phyloP scores from a whole-genome alignment of 306 rosid species.

The Sechiopsis laciniata region DNA sequence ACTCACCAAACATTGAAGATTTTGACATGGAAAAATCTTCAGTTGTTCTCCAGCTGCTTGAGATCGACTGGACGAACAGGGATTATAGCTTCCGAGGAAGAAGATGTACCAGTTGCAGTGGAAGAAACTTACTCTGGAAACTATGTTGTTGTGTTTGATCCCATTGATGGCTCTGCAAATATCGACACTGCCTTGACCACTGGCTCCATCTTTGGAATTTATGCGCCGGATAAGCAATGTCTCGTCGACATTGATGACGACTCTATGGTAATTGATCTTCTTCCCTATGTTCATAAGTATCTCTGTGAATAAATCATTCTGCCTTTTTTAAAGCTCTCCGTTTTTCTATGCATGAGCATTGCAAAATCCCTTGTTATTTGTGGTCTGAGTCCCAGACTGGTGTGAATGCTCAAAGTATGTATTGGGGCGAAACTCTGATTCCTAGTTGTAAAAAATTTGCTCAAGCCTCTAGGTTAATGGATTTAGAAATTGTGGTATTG shows the following conservation, averaged over 20 bases:
- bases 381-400: too few species aligned
- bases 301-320: background rate
- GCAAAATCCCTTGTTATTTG: too few species aligned
- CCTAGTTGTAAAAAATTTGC: background rate
- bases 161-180: slow-evolving; percentile 42
- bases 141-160: slow-evolving; percentile 41
- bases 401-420: too few species aligned
- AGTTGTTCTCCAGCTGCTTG: slow-evolving; percentile 39
- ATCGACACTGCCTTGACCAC: slow-evolving; percentile 39
- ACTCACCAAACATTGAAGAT: too few species aligned
- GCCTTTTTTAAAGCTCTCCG: background rate
- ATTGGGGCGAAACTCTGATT: too few species aligned
- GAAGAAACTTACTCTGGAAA: slow-evolving; percentile 42
- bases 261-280: slow-evolving; percentile 25
- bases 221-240: slow-evolving; percentile 35
- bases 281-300: background rate
- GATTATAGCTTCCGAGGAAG: slow-evolving; percentile 43
- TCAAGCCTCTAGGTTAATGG: background rate
- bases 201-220: slow-evolving; percentile 42
- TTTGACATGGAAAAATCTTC: slow-evolving; percentile 7
- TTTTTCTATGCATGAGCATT: background rate
- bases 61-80: slow-evolving; percentile 38
- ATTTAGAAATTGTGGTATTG: background rate
- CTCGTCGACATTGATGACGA: slow-evolving; percentile 31
- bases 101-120: slow-evolving; percentile 41